These are phyloP conservation scores for Paecilomyces sp. DNA, from an alignment of 2,329 filamentous ascomycete species.

Conservation along the genomic window DNA sequence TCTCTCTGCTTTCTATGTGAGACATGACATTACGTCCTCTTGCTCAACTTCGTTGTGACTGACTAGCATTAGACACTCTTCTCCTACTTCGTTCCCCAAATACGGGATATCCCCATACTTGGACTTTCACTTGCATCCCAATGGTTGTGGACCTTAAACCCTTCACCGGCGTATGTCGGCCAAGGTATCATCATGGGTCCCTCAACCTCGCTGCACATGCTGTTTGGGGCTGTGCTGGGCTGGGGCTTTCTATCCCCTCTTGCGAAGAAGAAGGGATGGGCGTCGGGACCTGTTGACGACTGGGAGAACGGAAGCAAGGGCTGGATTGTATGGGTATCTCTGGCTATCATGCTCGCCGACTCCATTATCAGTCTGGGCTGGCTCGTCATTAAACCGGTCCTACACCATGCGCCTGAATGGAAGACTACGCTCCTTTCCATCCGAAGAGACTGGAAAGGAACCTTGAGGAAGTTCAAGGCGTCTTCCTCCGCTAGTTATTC, in stretches of 20 bases:
- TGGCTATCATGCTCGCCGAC: conserved; percentile 95
- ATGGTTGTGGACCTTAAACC: conserved; percentile 96
- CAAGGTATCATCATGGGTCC: conserved; percentile 99
- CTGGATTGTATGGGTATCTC: conserved; percentile 95
- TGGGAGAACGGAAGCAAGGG: conserved; percentile 94
- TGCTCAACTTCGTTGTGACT: conserved; percentile 8
- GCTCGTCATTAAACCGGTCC: conserved; percentile 59
- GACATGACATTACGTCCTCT: conserved; percentile 11
- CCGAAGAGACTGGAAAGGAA: conserved; percentile 15
- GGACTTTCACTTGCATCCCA: conserved; percentile 64
- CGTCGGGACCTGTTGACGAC: conserved; percentile 74
- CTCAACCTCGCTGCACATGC: conserved; percentile 91
- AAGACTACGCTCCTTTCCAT: conserved; percentile 21
- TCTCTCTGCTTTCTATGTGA: conserved; percentile 50
- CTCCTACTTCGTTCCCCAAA: conserved; percentile 81
- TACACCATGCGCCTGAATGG: conserved; percentile 40
- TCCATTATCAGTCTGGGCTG: conserved; percentile 81
- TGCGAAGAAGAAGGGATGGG: conserved; percentile 81
- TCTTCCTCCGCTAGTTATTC: conserved; percentile 25
- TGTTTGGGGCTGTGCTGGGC: conserved; percentile 78
- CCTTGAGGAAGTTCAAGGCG: conserved; percentile 12
- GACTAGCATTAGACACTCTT: conserved; percentile 57
- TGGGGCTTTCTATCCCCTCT: conserved; percentile 89
- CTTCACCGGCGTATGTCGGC: conserved; percentile 92
- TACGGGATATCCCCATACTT: conserved; percentile 82